These are phyloP conservation scores for Naumovozyma castellii DNA, from an alignment of 805 yeast genomes.

Conservation along the genomic window DNA sequence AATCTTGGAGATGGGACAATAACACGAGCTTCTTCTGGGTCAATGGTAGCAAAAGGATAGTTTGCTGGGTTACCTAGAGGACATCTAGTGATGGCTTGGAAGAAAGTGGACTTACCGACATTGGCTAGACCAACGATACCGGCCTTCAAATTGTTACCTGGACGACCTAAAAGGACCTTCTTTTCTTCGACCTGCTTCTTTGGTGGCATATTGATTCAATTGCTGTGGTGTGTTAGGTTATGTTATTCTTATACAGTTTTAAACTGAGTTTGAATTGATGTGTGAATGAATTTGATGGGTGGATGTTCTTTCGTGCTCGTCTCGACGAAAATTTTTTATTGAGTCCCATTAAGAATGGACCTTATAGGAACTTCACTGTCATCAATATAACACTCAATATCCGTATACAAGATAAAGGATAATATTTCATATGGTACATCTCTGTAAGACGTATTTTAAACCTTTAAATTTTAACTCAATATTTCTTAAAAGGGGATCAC, in stretches of 20 bases:
- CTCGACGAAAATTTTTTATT: neutral
- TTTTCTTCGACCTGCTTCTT: constrained; percentile 40
- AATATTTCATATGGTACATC: too few relatives aligned
- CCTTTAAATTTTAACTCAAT: too few relatives aligned
- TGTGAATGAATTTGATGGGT: too few relatives aligned
- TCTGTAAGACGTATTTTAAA: too few relatives aligned
- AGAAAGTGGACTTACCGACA: constrained; percentile 73
- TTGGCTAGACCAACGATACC: constrained; percentile 79
- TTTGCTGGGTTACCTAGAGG: constrained; percentile 66
- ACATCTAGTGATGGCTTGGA: constrained; percentile 70
- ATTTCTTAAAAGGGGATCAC: too few relatives aligned
- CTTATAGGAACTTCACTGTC: too few relatives aligned
- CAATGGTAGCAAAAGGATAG: constrained; percentile 81
- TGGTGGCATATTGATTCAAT: constrained; percentile 27
- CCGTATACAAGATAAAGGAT: too few relatives aligned
- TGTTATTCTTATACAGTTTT: too few relatives aligned
- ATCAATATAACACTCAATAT: too few relatives aligned
- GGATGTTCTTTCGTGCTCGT: neutral
- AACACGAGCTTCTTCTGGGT: constrained; percentile 96
- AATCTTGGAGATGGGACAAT: constrained; percentile 86
- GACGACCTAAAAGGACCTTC: constrained; percentile 74
- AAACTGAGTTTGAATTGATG: too few relatives aligned
- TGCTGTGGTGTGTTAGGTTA: too few relatives aligned
- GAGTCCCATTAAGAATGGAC: neutral
- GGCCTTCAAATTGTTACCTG: constrained; percentile 46